Base-by-base conservation (phyloP, 106 monocot species). In the Dioscorea zingiberensis region DNA sequence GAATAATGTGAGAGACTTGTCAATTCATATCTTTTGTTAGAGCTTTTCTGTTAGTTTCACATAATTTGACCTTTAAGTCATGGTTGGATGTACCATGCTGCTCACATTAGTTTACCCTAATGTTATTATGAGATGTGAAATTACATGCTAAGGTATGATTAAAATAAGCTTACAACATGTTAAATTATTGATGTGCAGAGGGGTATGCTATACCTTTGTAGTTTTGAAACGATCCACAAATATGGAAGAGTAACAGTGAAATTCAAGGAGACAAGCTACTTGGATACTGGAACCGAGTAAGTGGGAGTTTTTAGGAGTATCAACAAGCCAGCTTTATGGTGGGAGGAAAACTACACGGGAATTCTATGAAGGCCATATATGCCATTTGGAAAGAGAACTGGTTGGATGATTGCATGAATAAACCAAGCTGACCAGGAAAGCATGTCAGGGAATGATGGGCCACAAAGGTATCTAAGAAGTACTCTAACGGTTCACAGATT, bases 381-480 rank as follows among this genome's bases (percentile, higher is more conserved):
- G 11, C 68, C 68, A 10, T 55, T 55, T 55, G 68, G 68, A 10
- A 56, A 55, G n/a, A 25, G 21, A 44, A 68, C 68, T 23, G 21
- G 55, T 10, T 68, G 68, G 68, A 21, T 57, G 38, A 68, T n/a
- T 68, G 68, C 57, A 57, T 44, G 68, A 68, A 16, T 68, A n/a
- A n/a, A 56, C 21, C 56, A 68, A 24, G 57, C 57, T 44, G 55
- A 68, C 21, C 38, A 54, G 1, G n/a, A 55, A 38, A 12, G 12
- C 32, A 18, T 12, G 30, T 16, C 21, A 56, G 13, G 57, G 30
- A 9, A 8, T 44, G 13, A 21, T 13, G 16, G n/a, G 18, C 21
- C 26, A 38, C 22, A 21, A 55, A 56, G 68, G 68, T 68, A 56
- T 10, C 13, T 15, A 45, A 19, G 44, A 14, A 14, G 21, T 10